Evolutionary conservation across 441 rosid species (phyloP), one percentile per base, ranked within the genome.

Genomic region (Adansonia rubrostipa): DNA sequence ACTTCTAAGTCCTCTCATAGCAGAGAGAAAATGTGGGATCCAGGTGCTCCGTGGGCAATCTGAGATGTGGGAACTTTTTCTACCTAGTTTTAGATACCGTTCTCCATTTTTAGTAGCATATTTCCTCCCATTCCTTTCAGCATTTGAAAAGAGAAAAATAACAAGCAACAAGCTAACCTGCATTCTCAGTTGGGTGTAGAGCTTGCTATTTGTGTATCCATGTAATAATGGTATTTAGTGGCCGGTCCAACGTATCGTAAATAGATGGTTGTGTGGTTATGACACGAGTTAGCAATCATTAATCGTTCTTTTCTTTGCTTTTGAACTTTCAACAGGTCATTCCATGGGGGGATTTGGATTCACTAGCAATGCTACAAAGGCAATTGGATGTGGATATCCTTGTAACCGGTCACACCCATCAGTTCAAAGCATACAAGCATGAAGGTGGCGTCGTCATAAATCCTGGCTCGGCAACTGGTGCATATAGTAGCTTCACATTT

Each of bases 291-390:
- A 28, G 33, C 33, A 28, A 28, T 28, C 33, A 3, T 40, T 72
- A 36, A 72, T 15, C 3, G 0, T n/a, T 28, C 20, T 4, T 28
- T 28, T 28, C 33, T 28, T 28, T 28, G 33, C n/a, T 17, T 54
- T 44, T 82, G 47, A 40, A 67, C 82, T 50, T 79, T 66, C 13
- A 47, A 42, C 84, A 95, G 98, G 99, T 95, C 60, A 83, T 93
- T 83, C 98, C 99, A 11, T 95, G 99, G 98, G 99, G 99, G 64
- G 98, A 95, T 85, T 82, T 95, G 66, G 99, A 95, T 62, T 93
- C 97, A 3, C 87, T 95, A 54, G 95, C 98, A 22, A 93, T 95
- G 99, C 91, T 95, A 19, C 99, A 95, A 82, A 89, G 99, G 78
- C 96, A 93, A 80, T 89, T 95, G 76, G 98, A 91, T 42, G 99